These are phyloP conservation scores for Eucalyptus urophylla DNA, from an alignment of 345 rosid species.

Conservation along the genomic window DNA sequence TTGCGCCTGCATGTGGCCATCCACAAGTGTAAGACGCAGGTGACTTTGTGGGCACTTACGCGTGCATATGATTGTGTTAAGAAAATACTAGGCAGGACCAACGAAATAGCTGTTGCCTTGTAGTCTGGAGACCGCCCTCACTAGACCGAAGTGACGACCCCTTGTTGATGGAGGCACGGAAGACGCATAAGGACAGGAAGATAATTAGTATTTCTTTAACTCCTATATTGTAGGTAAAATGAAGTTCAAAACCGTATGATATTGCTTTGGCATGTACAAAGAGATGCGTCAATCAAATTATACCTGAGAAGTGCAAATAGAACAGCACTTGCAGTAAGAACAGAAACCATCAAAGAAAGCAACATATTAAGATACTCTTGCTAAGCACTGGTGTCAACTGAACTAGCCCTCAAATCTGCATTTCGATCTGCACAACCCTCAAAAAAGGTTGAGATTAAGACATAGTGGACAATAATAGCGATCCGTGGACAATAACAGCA, in stretches of 20 bases:
- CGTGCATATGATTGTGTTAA: background rate
- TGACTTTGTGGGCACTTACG: background rate
- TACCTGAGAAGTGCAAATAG: background rate
- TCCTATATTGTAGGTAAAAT: background rate
- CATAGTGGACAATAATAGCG: background rate
- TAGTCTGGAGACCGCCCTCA: background rate
- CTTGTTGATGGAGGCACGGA: background rate
- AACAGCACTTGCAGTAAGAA: background rate
- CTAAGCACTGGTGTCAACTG: background rate
- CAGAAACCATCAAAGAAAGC: background rate
- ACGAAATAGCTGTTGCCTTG: background rate
- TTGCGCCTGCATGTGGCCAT: background rate
- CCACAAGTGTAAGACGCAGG: background rate
- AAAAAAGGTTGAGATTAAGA: background rate
- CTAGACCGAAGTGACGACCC: background rate
- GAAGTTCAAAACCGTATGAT: background rate
- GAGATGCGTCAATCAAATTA: background rate
- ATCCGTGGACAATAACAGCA: background rate
- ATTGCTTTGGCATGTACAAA: background rate
- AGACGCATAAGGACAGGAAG: background rate
- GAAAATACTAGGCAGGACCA: background rate
- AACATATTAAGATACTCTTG: background rate
- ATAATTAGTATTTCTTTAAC: background rate
- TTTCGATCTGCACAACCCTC: background rate
- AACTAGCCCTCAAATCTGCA: background rate